phyloP scores from a whole-genome alignment of 306 rosid species.

The Prunus padus region DNA sequence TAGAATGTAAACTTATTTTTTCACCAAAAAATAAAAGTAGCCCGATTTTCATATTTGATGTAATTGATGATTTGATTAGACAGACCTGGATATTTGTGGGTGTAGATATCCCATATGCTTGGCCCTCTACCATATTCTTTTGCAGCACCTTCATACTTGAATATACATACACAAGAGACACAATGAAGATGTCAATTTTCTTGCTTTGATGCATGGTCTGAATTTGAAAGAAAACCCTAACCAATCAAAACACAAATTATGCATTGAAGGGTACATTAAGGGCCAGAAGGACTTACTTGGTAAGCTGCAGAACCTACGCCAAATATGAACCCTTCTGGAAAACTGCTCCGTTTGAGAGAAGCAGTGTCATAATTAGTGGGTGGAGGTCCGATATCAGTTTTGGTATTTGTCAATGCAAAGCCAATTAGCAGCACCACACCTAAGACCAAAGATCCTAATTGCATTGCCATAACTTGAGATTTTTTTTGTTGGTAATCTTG shows the following conservation, averaged over 20 bases:
- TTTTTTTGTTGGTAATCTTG: no score
- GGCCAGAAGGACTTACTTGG: constrained; percentile 20
- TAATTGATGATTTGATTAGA: no score
- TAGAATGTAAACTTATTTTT: no score
- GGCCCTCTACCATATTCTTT: constrained; percentile 36
- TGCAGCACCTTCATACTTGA: constrained; percentile 40
- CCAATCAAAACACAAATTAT: no score
- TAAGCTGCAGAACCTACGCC: constrained; percentile 49
- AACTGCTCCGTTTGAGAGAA: constrained; percentile 35
- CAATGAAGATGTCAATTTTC: no score
- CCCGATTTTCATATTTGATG: no score
- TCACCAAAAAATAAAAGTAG: no score
- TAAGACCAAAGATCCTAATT: neutral
- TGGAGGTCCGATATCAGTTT: neutral
- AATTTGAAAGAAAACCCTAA: no score
- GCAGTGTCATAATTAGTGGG: constrained; percentile 4
- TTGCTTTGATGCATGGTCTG: no score
- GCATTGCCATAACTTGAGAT: neutral
- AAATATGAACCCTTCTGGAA: constrained; percentile 41
- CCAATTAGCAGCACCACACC: neutral
- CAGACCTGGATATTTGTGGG: constrained; percentile 39
- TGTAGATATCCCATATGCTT: constrained; percentile 42
- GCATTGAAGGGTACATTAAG: no score
- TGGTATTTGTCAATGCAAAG: no score
- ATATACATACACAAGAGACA: no score